These are phyloP conservation scores for Aechmea fasciata DNA, from an alignment of 176 grass and related monocot genomes.

Conservation along the genomic window DNA sequence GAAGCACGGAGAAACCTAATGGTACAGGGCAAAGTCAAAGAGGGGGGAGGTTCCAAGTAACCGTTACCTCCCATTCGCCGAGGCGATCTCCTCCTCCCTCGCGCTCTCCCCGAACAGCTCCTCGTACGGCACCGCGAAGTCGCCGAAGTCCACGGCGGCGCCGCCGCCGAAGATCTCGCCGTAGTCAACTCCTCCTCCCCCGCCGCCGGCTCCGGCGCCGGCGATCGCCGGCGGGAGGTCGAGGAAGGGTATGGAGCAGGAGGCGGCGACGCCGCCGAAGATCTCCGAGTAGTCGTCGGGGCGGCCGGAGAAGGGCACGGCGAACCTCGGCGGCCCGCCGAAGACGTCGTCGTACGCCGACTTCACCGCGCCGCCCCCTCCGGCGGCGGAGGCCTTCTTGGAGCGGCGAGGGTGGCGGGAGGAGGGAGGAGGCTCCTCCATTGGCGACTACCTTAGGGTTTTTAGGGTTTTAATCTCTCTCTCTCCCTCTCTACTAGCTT, in stretches of 20 bases:
- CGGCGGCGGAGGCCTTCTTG: neutral
- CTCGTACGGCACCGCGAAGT: conserved; percentile 58
- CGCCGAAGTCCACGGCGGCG: conserved; percentile 31
- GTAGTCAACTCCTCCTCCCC: conserved; percentile 32
- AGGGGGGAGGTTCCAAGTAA: neutral
- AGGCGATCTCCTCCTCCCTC: conserved; percentile 41
- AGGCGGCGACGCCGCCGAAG: conserved; percentile 57
- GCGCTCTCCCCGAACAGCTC: conserved; percentile 41
- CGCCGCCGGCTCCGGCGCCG: neutral
- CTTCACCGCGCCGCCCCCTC: conserved; percentile 10
- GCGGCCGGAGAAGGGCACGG: conserved; percentile 23
- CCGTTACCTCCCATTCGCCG: conserved; percentile 22
- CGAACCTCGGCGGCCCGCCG: conserved; percentile 49
- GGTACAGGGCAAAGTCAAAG: neutral
- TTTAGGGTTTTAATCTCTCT: no score
- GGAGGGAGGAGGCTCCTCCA: conserved; percentile 33
- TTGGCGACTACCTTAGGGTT: neutral
- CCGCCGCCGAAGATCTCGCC: conserved; percentile 61
- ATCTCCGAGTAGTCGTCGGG: conserved; percentile 67
- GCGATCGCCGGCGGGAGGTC: conserved; percentile 41
- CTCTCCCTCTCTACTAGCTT: no score
- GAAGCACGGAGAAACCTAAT: neutral
- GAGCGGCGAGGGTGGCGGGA: conserved; percentile 7
- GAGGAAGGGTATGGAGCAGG: conserved; percentile 86
- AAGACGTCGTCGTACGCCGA: conserved; percentile 60